These are phyloP conservation scores for Fonsecaea multimorphosa DNA, from an alignment of 2,329 filamentous ascomycete species.

Conservation along the genomic window DNA sequence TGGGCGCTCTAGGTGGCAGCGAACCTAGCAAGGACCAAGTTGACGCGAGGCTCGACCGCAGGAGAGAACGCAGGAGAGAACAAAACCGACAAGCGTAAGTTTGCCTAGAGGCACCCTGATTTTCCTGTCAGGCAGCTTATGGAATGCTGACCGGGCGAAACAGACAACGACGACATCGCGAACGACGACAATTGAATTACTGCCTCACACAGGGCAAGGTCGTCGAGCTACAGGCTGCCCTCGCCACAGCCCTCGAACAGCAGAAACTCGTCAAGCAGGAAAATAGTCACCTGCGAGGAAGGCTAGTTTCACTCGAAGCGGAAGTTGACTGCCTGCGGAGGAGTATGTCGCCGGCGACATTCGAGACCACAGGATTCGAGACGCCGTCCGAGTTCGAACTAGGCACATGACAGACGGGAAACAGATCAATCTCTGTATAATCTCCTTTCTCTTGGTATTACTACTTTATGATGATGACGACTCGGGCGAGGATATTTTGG, in stretches of 20 bases:
- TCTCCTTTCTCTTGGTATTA: neutral
- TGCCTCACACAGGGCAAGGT: slow-evolving; percentile 9
- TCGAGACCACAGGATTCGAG: neutral
- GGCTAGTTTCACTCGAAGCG: neutral
- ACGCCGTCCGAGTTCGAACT: neutral
- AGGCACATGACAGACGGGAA: neutral
- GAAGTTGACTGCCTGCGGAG: neutral
- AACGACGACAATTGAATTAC: slow-evolving; percentile 5
- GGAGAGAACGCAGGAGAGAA: slow-evolving; percentile 8
- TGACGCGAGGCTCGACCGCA: slow-evolving; percentile 2
- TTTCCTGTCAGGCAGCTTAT: too few species aligned
- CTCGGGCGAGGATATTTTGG: neutral
- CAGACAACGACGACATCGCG: slow-evolving; percentile 9
- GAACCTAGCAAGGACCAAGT: neutral
- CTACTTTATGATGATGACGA: neutral
- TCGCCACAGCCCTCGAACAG: slow-evolving; percentile 2
- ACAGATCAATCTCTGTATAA: neutral
- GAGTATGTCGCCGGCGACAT: neutral
- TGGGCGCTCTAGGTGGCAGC: neutral
- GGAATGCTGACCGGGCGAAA: neutral
- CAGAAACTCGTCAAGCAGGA: slow-evolving; percentile 8
- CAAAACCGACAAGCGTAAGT: slow-evolving; percentile 8
- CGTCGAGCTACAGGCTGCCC: neutral
- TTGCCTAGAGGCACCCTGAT: too few species aligned
- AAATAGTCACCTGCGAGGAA: neutral